Percentiles rank a stretch among this genome's conserved stretches.
phyloP scores from a whole-genome alignment of 2,329 filamentous ascomycete genomes.

The Magnaporthales sp. region DNA sequence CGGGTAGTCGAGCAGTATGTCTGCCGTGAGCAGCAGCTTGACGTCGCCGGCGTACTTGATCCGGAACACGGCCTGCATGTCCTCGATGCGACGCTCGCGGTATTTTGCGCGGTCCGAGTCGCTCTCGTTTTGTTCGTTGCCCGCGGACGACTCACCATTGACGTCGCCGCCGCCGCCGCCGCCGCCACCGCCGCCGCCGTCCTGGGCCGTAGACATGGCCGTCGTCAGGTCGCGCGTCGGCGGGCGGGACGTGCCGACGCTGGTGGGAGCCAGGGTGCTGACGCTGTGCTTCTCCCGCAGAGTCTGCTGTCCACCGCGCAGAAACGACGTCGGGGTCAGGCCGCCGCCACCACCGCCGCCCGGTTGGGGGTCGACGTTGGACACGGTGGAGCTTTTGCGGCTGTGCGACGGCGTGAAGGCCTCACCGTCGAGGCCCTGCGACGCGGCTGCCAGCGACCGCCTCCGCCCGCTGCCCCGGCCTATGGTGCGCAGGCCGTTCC shows the following conservation, averaged over 20 bases:
- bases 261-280: conserved; percentile 50
- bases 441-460: not conserved
- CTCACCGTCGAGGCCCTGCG: conserved; percentile 2
- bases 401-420: conserved; percentile 16
- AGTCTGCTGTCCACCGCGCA: conserved; percentile 10
- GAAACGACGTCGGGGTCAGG: conserved; percentile 1
- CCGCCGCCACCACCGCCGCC: conserved; percentile 11
- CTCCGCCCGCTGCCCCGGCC: conserved; percentile 1
- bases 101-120: conserved; percentile 16
- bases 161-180: conserved; percentile 15
- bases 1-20: conserved; percentile 93
- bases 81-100: conserved; percentile 69
- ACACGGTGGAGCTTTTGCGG: conserved; percentile 18
- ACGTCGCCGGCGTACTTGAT: conserved; percentile 86
- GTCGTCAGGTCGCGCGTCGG: conserved; percentile 44
- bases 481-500: conserved; percentile 25
- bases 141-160: conserved; percentile 29
- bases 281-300: conserved; percentile 54
- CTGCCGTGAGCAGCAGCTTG: conserved; percentile 79
- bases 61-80: conserved; percentile 87
- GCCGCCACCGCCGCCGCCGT: conserved; percentile 13
- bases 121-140: conserved; percentile 8
- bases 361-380: conserved; percentile 15
- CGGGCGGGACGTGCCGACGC: conserved; percentile 43
- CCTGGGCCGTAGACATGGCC: conserved; percentile 28